Evolutionary conservation across 176 grass and related monocot genomes (phyloP).

Genomic region (Oropetium thomaeum): DNA sequence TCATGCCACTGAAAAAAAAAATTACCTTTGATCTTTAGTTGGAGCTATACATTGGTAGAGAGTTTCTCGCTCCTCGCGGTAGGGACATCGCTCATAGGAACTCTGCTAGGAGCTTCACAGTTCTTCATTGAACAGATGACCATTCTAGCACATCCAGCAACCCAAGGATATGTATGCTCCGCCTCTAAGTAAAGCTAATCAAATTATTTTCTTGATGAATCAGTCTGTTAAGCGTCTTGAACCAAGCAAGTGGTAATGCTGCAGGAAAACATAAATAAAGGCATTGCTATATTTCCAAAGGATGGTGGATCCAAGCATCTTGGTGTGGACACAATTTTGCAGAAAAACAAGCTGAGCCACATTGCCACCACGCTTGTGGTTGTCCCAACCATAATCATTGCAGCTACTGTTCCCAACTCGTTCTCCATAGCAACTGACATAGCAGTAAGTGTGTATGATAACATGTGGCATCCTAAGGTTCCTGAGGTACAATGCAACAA

Average conservation of each 20-base stretch:
- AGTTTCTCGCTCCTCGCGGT: constrained; percentile 81
- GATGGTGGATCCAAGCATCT: constrained; percentile 9
- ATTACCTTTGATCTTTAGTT: constrained; percentile 26
- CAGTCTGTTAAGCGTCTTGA: not conserved
- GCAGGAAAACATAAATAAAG: not conserved
- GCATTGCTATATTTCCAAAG: not conserved
- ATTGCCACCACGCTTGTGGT: constrained; percentile 44
- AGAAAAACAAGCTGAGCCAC: constrained; percentile 39
- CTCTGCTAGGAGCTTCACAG: constrained; percentile 68
- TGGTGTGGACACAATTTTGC: not conserved
- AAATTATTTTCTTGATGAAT: not conserved
- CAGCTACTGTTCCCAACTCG: constrained; percentile 49
- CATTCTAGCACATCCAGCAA: constrained; percentile 30
- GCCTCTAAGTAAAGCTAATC: not conserved
- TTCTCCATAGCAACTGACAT: constrained; percentile 68
- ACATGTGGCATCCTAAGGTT: not conserved
- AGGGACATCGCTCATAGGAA: constrained; percentile 69
- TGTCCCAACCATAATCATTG: constrained; percentile 53
- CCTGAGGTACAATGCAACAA: not conserved
- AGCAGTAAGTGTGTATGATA: constrained; percentile 43
- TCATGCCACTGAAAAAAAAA: not conserved
- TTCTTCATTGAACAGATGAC: constrained; percentile 82
- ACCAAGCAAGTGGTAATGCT: not conserved
- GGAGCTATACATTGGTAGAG: constrained; percentile 60
- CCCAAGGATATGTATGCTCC: not conserved